Conservation (phyloP, 1,139 yeast species). For the Sugiyamaella japonica region DNA sequence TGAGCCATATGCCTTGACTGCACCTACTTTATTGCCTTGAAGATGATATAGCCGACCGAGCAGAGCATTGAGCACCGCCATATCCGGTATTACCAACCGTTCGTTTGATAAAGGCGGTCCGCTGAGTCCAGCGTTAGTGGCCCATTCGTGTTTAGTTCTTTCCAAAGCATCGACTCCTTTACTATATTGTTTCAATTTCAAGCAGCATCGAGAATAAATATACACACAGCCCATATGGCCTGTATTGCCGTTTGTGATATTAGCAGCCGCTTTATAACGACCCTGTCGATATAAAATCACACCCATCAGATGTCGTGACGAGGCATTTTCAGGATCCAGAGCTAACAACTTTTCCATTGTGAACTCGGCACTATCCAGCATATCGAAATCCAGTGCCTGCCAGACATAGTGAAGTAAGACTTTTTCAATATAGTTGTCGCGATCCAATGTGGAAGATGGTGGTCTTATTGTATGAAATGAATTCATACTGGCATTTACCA, state of each 20-base stretch:
- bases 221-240: constrained; percentile 71
- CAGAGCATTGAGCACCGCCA: constrained; percentile 61
- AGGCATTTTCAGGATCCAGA: constrained; percentile 49
- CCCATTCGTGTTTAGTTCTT: constrained; percentile 16
- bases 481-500: constrained; percentile 3
- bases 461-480: constrained; percentile 10
- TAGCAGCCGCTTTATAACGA: constrained; percentile 56
- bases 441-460: not conserved
- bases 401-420: constrained; percentile 44
- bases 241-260: constrained; percentile 27
- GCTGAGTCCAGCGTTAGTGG: constrained; percentile 3
- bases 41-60: constrained; percentile 69
- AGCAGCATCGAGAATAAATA: constrained; percentile 65
- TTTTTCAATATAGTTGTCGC: constrained; percentile 17
- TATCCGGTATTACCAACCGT: constrained; percentile 55
- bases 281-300: constrained; percentile 57
- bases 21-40: constrained; percentile 60
- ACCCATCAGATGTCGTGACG: constrained; percentile 64
- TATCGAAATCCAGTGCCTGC: constrained; percentile 71
- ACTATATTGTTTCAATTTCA: constrained; percentile 53
- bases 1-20: constrained; percentile 65
- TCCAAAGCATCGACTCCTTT: constrained; percentile 67
- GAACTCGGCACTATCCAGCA: constrained; percentile 72
- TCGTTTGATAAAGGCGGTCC: constrained; percentile 11
- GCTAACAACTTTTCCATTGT: constrained; percentile 76